Evolutionary conservation across 2,329 filamentous ascomycete genomes (phyloP).

Genomic region (Fusarium avenaceum): DNA sequence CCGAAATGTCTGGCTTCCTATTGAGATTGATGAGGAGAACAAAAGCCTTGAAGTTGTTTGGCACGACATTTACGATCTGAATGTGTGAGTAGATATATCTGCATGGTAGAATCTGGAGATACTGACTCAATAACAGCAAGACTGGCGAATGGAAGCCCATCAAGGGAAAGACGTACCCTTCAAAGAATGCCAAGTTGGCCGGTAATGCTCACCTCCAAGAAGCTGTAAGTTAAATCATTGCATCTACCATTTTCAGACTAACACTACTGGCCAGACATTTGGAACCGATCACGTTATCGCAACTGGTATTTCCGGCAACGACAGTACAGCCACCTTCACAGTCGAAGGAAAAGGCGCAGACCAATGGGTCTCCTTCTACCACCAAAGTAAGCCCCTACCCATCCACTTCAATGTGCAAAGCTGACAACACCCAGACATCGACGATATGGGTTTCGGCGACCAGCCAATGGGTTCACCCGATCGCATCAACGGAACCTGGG

Average conservation of each 20-base stretch:
- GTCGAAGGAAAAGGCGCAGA: constrained; percentile 62
- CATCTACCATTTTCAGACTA: fast-evolving
- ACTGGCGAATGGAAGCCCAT: constrained; percentile 63
- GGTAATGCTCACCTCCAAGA: constrained; percentile 65
- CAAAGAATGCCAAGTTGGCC: constrained; percentile 58
- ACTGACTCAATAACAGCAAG: constrained; percentile 45
- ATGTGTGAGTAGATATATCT: constrained; percentile 53
- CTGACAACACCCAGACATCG: constrained; percentile 56
- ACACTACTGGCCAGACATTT: constrained; percentile 54
- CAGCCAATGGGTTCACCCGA: constrained; percentile 69
- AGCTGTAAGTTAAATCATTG: constrained; percentile 50
- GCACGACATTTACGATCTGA: constrained; percentile 67
- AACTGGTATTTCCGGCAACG: constrained; percentile 66
- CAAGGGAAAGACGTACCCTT: constrained; percentile 62
- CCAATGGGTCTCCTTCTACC: constrained; percentile 69
- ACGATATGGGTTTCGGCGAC: constrained; percentile 72
- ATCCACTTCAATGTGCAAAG: fast-evolving
- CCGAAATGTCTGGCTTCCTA: constrained; percentile 68
- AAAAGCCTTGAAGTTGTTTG: constrained; percentile 63
- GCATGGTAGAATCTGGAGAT: not conserved
- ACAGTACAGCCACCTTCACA: constrained; percentile 64
- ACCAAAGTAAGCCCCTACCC: constrained; percentile 57
- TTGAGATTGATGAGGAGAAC: constrained; percentile 64
- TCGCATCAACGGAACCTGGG: constrained; percentile 71
- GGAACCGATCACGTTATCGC: constrained; percentile 60